Base-by-base conservation (phyloP, 352 stramenopile species). In the Globisporangium iwayamae region DNA sequence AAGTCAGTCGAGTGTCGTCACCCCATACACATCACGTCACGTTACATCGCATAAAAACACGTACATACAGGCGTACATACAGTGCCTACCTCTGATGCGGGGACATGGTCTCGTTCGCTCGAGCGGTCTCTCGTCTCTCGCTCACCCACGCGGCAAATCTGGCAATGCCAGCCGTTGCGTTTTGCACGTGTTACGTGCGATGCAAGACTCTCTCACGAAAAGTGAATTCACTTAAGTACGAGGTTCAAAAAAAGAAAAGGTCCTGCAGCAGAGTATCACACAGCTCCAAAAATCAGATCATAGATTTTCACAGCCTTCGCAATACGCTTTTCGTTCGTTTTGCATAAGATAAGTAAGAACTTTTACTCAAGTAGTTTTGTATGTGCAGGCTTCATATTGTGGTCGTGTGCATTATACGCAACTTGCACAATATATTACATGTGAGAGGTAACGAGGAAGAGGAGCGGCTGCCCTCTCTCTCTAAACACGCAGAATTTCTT, bases 71-170 rank as follows among this genome's bases (percentile, higher is more conserved):
- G 28, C 18, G 10, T 16, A 56, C 34, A 18, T 7, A 71, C 25
- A 59, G 51, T 60, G 48, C 25, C 25, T 70, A 85, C 76, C 67
- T 62, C 47, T 80, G 80, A 59, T 83, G 66, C 55, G 76, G 76
- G 30, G 76, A 67, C 76, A 85, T 85, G 11, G 14, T 51, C 47
- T 11, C 30, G 25, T 48, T 25, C 30, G 18, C 32, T 51, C 25
- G 38, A n/a, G 8, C 14, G 43, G 39, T 43, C 57, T 41, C 38
- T 16, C 36, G 20, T 39, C 45, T 39, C 25, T 36, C 45, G 32
- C 25, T 36, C 60, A 18, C 48, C 16, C 28, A 53, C 38, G 52
- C 62, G 56, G 66, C 61, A 73, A 70, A 72, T 74, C 61, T 57
- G 63, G 56, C 43, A 67, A 57, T 75, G 71, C 16, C 28, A 28